Base-by-base conservation (phyloP, 306 rosid genomes). In the Oxytropis ochrocephala region DNA sequence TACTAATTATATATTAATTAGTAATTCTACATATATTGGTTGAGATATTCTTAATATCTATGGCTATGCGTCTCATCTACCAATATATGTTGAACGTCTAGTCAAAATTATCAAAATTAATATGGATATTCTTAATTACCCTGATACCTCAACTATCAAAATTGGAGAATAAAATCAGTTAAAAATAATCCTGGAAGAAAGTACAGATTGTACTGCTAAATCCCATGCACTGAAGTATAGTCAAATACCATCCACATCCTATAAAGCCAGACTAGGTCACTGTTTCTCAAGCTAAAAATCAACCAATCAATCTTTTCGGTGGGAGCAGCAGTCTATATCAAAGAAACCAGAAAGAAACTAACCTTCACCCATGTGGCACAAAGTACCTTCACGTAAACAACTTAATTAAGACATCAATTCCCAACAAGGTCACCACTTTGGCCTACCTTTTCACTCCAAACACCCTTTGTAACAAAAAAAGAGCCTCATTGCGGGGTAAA, bases 251-350 rank as follows among this genome's bases (percentile, higher is more conserved):
- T 46, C 24, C 51, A 18, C 11, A 39, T 24, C 43, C 61, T 18
- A 46, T 19, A 44, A 70, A 75, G 24, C 61, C 52, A 74, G 29
- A 24, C 29, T 24, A 24, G 29, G 29, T 24, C 29, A 24, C 29
- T 24, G 3, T 24, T 24, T 24, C 29, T 24, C 29, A 24, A 24
- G 29, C 29, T 2, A 24, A 24, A 24, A 24, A 2, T 24, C 3
- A 68, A 79, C 18, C 74, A 69, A 39, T 55, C 55, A 67, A 80
- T 64, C 54, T 11, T 49, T 14, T 33, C 52, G 35, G 8, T 27
- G 75, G 48, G 8, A 70, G 67, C 24, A 42, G 70, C 32, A 64
- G 42, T 18, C 1, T 19, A 61, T 17, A 47, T 39, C 63, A 24
- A 59, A 17, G 58, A 53, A 62, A 14, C 62, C 29, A 38, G 24